Conservation (phyloP, 2,329 filamentous ascomycete species). For the Lecanicillium sp. region DNA sequence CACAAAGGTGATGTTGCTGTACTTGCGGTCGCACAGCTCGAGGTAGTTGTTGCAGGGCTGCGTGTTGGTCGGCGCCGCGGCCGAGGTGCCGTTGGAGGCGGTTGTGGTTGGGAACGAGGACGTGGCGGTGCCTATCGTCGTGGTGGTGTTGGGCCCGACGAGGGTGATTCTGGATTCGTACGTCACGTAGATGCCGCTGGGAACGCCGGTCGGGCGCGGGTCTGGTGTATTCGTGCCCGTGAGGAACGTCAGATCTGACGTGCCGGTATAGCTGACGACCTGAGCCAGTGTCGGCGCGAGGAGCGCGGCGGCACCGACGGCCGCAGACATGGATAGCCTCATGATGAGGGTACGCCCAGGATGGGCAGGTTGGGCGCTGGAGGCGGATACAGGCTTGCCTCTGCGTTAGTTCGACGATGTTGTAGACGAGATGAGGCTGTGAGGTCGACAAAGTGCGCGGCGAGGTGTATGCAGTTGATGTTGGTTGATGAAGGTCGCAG, state of each 20-base stretch:
- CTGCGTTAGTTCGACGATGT: too few relatives aligned
- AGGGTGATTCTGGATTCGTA: conserved; percentile 35
- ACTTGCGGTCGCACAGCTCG: conserved; percentile 69
- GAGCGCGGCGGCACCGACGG: background rate
- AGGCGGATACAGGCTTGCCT: too few relatives aligned
- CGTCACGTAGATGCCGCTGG: conserved; percentile 38
- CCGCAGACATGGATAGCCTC: conserved; percentile 1
- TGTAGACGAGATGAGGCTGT: too few relatives aligned
- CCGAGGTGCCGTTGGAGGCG: conserved; percentile 22
- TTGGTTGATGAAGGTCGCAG: too few relatives aligned
- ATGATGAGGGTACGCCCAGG: background rate
- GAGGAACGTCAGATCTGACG: conserved; percentile 27
- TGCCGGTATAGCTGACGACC: conserved; percentile 20
- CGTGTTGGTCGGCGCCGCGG: conserved; percentile 54
- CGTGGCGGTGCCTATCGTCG: conserved; percentile 21
- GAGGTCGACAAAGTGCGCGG: too few relatives aligned
- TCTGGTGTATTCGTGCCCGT: conserved; percentile 28
- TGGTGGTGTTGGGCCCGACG: conserved; percentile 24
- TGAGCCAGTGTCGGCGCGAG: conserved; percentile 6
- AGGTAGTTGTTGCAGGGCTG: conserved; percentile 72
- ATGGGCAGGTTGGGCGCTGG: too few relatives aligned
- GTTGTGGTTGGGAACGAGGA: conserved; percentile 20
- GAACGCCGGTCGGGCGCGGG: conserved; percentile 27
- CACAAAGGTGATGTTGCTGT: conserved; percentile 75
- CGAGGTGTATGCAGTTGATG: too few relatives aligned